A percentile compares a stretch with the other conserved stretches of the same genome.
Evolutionary conservation across 2,329 filamentous ascomycete species (phyloP).

Genomic region (Ascochyta rabiei): DNA sequence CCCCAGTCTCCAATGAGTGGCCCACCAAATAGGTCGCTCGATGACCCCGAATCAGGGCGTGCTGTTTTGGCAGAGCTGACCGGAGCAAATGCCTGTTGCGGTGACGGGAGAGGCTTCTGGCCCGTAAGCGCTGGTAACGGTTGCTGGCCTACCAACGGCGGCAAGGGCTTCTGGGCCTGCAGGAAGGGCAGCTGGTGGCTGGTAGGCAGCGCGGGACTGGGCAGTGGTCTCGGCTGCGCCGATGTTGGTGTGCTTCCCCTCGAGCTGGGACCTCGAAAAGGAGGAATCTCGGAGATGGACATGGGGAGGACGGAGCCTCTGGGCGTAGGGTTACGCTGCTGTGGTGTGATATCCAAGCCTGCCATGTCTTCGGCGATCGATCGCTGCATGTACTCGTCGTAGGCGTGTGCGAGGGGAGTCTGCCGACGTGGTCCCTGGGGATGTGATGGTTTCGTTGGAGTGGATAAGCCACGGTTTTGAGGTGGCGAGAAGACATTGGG

Average conservation of each 20-base stretch:
- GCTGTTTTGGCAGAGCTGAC: conserved; percentile 20
- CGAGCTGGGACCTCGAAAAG: conserved; percentile 35
- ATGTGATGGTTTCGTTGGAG: conserved; percentile 40
- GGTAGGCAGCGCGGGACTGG: conserved; percentile 23
- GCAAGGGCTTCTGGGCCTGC: conserved; percentile 25
- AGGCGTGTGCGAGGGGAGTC: conserved; percentile 44
- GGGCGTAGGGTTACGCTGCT: conserved; percentile 39
- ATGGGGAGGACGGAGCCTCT: conserved; percentile 42
- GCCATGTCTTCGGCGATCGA: conserved; percentile 51
- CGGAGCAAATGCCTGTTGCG: conserved; percentile 32
- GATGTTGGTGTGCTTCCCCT: conserved; percentile 19
- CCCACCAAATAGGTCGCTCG: conserved; percentile 40
- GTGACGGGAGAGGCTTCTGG: conserved; percentile 33
- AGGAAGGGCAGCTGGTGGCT: conserved; percentile 3
- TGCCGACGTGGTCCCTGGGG: conserved; percentile 42
- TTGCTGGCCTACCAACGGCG: conserved; percentile 30
- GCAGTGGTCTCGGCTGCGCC: conserved; percentile 26
- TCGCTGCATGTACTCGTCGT: conserved; percentile 57
- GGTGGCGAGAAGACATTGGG: conserved; percentile 42
- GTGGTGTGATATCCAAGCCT: conserved; percentile 47
- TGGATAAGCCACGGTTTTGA: conserved; percentile 35
- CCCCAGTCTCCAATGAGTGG: conserved; percentile 17
- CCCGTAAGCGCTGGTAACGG: conserved; percentile 31
- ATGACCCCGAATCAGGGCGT: conserved; percentile 31
- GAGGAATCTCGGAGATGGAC: conserved; percentile 44